A percentile compares a stretch with the other conserved stretches of the same genome.
These are phyloP conservation scores for Eucalyptus tenuipes DNA, from an alignment of 345 rosid genomes.

Conservation along the genomic window DNA sequence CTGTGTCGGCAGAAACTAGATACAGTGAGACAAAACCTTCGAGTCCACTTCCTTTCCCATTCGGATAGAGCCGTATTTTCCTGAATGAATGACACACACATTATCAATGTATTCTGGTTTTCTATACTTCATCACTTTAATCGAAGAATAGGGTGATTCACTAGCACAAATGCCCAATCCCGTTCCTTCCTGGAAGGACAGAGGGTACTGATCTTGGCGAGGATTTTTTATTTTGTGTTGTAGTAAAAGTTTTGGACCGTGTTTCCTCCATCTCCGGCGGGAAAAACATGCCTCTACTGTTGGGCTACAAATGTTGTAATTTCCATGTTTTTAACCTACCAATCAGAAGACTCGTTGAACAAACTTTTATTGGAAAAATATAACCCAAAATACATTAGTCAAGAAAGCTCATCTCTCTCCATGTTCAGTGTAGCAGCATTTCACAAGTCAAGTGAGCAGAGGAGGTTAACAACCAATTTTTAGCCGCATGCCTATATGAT, in stretches of 20 bases:
- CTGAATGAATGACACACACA: neutral
- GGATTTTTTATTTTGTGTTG: no score
- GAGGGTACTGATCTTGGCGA: neutral
- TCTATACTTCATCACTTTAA: neutral
- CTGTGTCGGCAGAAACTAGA: constrained; percentile 7
- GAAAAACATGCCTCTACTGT: neutral
- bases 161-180: neutral
- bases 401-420: neutral
- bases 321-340: neutral
- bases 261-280: neutral
- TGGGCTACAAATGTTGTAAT: neutral
- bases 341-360: neutral
- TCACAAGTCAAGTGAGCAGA: neutral
- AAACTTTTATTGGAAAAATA: neutral
- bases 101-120: neutral
- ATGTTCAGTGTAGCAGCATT: neutral
- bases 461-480: neutral
- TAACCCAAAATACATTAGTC: neutral
- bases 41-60: constrained; percentile 8
- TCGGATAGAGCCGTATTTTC: constrained; percentile 19
- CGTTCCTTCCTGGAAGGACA: neutral
- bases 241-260: neutral
- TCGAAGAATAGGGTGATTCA: neutral
- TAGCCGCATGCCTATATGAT: neutral
- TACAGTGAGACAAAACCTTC: constrained; percentile 6